Evolutionary conservation across 2,329 filamentous ascomycete species (phyloP).

Genomic region (Arthrobotrys sphaeroides): DNA sequence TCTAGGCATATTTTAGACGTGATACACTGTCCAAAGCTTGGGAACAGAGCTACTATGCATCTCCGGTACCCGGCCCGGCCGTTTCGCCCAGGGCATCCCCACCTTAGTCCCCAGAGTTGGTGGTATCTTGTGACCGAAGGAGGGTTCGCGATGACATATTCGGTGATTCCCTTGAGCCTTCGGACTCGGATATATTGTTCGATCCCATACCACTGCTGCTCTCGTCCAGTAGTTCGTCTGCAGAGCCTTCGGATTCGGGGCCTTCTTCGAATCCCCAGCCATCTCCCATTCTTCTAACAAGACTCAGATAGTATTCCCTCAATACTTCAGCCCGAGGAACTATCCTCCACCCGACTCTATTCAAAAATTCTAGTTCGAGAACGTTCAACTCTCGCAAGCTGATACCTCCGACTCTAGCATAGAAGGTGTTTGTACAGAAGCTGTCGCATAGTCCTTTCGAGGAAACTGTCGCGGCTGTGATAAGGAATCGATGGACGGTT

Average conservation of each 20-base stretch:
- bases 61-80: not conserved
- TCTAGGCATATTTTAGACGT: not conserved
- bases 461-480: conserved; percentile 92
- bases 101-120: conserved; percentile 13
- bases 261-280: conserved; percentile 67
- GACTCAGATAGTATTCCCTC: conserved; percentile 88
- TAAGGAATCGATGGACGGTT: conserved; percentile 96
- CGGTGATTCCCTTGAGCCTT: conserved; percentile 30
- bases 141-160: conserved; percentile 32
- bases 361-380: conserved; percentile 91
- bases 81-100: conserved; percentile 20
- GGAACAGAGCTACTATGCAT: not conserved
- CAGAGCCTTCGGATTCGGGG: conserved; percentile 31
- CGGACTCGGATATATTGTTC: conserved; percentile 30
- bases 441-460: conserved; percentile 95
- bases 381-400: conserved; percentile 88
- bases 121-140: conserved; percentile 1
- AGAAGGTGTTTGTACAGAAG: conserved; percentile 98
- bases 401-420: conserved; percentile 91
- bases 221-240: conserved; percentile 41
- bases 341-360: conserved; percentile 93
- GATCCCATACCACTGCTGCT: conserved; percentile 30
- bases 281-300: conserved; percentile 73
- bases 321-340: conserved; percentile 93
- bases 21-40: conserved; percentile 6